Evolutionary conservation across 2,329 filamentous ascomycete species (phyloP).

Genomic region (Exophiala spinifera): DNA sequence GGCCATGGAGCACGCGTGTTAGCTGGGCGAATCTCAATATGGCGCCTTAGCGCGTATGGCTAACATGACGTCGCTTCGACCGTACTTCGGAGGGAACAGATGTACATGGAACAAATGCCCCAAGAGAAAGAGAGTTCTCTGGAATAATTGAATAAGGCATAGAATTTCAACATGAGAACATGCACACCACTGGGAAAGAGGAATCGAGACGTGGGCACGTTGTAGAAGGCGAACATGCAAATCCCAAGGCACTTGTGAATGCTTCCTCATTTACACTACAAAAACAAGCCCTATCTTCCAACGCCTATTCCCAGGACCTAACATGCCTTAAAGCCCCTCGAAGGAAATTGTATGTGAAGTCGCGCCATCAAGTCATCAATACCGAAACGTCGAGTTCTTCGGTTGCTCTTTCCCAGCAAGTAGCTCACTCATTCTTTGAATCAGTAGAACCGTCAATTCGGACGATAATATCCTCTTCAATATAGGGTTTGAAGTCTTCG

Average conservation of each 20-base stretch:
- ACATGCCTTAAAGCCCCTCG: too few relatives aligned
- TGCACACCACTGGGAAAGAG: too few relatives aligned
- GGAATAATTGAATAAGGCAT: too few relatives aligned
- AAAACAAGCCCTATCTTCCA: not conserved
- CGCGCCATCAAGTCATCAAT: not conserved
- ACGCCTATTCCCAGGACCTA: not conserved
- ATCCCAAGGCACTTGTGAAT: not conserved
- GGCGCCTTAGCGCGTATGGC: too few relatives aligned
- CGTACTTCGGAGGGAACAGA: too few relatives aligned
- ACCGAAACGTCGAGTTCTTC: not conserved
- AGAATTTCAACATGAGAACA: too few relatives aligned
- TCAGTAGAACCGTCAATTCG: constrained; percentile 39
- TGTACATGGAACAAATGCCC: too few relatives aligned
- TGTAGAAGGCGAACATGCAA: not conserved
- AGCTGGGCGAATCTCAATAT: not conserved
- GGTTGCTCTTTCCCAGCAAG: not conserved
- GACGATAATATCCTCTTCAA: constrained; percentile 76
- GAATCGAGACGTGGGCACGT: not conserved
- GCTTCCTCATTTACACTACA: not conserved
- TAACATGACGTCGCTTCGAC: too few relatives aligned
- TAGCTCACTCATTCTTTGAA: not conserved
- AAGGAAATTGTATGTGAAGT: not conserved
- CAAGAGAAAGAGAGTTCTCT: too few relatives aligned
- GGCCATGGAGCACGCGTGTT: not conserved
- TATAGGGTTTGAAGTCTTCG: constrained; percentile 57